A percentile compares a stretch with the other conserved stretches of the same genome.
phyloP scores from a whole-genome alignment of 177 flowering plant species.

The Vitis hybrid region DNA sequence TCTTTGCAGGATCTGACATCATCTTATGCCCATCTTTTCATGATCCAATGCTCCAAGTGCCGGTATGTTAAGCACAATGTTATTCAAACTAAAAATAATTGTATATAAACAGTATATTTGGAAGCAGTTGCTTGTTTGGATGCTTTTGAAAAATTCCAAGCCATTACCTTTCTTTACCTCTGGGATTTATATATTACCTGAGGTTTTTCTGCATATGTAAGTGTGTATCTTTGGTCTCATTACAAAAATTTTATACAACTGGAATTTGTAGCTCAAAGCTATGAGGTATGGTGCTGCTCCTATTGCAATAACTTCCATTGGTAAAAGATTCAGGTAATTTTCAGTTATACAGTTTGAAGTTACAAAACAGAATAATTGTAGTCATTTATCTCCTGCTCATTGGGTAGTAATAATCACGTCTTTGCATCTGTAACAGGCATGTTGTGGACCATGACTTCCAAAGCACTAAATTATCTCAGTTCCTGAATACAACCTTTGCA shows the following conservation, averaged over 20 bases:
- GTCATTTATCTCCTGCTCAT: not conserved
- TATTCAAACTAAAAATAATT: not conserved
- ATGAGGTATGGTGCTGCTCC: slow-evolving; percentile 81
- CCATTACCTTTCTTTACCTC: not conserved
- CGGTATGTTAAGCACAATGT: slow-evolving; percentile 41
- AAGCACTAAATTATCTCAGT: slow-evolving; percentile 40
- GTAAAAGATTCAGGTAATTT: slow-evolving; percentile 43
- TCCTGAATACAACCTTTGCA: slow-evolving; percentile 46
- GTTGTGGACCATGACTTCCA: slow-evolving; percentile 32
- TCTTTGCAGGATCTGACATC: slow-evolving; percentile 79
- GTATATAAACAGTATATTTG: not conserved
- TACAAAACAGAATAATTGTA: not conserved
- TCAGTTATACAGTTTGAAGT: not conserved
- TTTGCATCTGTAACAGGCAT: slow-evolving; percentile 31
- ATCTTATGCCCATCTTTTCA: slow-evolving; percentile 65
- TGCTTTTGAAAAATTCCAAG: not conserved
- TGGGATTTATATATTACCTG: not conserved
- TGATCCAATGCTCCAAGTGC: slow-evolving; percentile 65
- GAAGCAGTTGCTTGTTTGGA: not conserved
- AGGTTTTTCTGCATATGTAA: not conserved
- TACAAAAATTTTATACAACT: not conserved
- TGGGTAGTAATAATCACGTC: not conserved
- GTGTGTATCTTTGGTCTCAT: no score
- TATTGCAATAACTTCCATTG: slow-evolving; percentile 32
- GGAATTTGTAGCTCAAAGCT: slow-evolving; percentile 70